phyloP scores from a whole-genome alignment of 345 rosid species.

The Linum trigynum region DNA sequence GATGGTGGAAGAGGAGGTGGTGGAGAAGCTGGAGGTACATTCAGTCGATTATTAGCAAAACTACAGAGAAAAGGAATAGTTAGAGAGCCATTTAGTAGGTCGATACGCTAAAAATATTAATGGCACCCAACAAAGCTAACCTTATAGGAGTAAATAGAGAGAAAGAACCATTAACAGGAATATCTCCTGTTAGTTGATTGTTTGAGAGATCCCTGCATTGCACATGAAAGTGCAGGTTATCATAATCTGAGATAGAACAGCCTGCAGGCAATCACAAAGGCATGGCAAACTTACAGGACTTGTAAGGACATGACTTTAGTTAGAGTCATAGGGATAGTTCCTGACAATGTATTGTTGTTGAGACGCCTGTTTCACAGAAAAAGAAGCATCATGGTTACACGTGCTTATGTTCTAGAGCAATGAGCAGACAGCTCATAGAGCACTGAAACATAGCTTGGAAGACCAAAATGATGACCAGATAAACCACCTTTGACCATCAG shows the following conservation, averaged over 20 bases:
- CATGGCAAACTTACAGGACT: constrained; percentile 56
- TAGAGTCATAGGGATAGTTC: constrained; percentile 46
- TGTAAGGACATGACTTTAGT: constrained; percentile 40
- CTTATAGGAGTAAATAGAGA: constrained; percentile 64
- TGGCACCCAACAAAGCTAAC: constrained; percentile 21
- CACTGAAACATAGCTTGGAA: background rate
- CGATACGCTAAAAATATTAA: constrained; percentile 3
- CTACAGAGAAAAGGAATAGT: constrained; percentile 35
- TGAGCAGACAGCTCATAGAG: background rate
- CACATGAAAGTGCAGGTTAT: constrained; percentile 6
- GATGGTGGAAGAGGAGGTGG: constrained; percentile 41
- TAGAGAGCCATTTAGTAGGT: constrained; percentile 14
- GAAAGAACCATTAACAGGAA: constrained; percentile 80
- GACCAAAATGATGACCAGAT: background rate
- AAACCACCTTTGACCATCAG: background rate
- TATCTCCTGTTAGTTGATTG: constrained; percentile 49
- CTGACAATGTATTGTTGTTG: constrained; percentile 56
- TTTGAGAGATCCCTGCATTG: constrained; percentile 77
- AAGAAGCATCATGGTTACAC: constrained; percentile 1
- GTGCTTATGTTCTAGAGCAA: background rate
- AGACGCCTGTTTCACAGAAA: constrained; percentile 49
- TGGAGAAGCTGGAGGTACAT: constrained; percentile 25
- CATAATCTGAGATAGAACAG: background rate
- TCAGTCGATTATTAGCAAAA: constrained; percentile 39
- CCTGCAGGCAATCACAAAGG: background rate